These are phyloP conservation scores for Penicillium angulare DNA, from an alignment of 495 filamentous ascomycete genomes.

Conservation along the genomic window DNA sequence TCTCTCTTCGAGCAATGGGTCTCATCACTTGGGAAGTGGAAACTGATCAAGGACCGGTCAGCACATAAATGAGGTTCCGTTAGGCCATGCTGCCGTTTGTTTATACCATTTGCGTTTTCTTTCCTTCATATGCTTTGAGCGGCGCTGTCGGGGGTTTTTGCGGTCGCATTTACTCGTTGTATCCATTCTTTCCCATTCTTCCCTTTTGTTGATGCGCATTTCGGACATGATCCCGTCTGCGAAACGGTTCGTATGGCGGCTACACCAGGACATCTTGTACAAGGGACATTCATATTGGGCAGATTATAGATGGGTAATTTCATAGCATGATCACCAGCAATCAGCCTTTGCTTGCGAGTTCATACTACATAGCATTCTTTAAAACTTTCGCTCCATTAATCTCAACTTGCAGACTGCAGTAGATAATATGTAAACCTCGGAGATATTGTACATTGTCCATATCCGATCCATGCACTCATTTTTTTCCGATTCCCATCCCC, in stretches of 20 bases:
- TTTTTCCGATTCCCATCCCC: too few relatives aligned
- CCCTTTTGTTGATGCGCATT: conserved; percentile 6
- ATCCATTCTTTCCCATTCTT: conserved; percentile 6
- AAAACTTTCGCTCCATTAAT: too few relatives aligned
- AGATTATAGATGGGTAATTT: conserved; percentile 22
- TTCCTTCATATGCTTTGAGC: conserved; percentile 4
- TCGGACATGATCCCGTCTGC: not conserved
- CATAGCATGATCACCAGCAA: conserved; percentile 6
- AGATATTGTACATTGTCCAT: too few relatives aligned
- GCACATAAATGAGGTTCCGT: conserved; percentile 16
- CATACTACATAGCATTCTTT: too few relatives aligned
- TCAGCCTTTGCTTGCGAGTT: not conserved
- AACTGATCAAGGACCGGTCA: conserved; percentile 9
- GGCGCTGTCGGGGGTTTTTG: conserved; percentile 16
- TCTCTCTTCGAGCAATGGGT: conserved; percentile 1
- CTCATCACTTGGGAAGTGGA: conserved; percentile 5
- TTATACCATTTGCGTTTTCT: conserved; percentile 14
- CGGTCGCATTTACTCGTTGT: conserved; percentile 15
- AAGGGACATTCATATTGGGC: conserved; percentile 22
- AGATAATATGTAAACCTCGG: too few relatives aligned
- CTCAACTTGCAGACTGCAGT: too few relatives aligned
- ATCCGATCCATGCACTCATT: too few relatives aligned
- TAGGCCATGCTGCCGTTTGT: conserved; percentile 13
- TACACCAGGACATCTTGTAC: conserved; percentile 18
- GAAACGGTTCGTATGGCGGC: conserved; percentile 1